Evolutionary conservation across 2,329 filamentous ascomycete species (phyloP).

Genomic region (Mariannaea sp.): DNA sequence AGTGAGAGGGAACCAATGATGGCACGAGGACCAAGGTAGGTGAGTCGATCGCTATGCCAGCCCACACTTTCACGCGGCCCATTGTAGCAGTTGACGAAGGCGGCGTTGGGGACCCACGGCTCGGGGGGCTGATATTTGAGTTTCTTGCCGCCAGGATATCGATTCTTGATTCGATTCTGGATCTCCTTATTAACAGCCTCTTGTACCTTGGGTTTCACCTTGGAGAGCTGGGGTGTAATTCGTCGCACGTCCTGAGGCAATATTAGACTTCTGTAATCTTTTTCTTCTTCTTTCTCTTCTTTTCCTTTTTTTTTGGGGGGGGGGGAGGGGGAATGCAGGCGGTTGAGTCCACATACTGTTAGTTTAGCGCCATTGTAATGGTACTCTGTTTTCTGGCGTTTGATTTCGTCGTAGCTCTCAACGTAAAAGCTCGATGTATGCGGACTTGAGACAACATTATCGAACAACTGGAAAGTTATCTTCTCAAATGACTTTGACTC

Average conservation of each 20-base stretch:
- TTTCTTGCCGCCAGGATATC: slow-evolving; percentile 72
- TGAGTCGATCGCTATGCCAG: slow-evolving; percentile 91
- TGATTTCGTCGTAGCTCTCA: slow-evolving; percentile 70
- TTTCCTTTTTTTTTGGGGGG: no score
- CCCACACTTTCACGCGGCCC: slow-evolving; percentile 83
- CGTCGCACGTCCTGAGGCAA: slow-evolving; percentile 70
- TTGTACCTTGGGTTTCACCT: slow-evolving; percentile 72
- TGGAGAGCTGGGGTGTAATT: slow-evolving; percentile 74
- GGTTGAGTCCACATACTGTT: slow-evolving; percentile 51
- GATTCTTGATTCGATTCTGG: slow-evolving; percentile 67
- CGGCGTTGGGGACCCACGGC: slow-evolving; percentile 83
- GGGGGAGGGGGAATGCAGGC: no score
- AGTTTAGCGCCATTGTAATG: slow-evolving; percentile 81
- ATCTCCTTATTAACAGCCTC: slow-evolving; percentile 79
- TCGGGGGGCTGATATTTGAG: slow-evolving; percentile 76
- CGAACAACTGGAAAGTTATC: slow-evolving; percentile 83
- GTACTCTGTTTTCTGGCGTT: slow-evolving; percentile 76
- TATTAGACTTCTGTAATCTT: no score
- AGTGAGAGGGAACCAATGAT: slow-evolving; percentile 90
- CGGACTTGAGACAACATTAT: slow-evolving; percentile 81
- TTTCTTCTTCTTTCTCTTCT: no score
- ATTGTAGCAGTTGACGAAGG: slow-evolving; percentile 93
- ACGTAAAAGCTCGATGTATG: slow-evolving; percentile 87
- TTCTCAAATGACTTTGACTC: slow-evolving; percentile 74
- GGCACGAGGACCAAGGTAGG: slow-evolving; percentile 86